A percentile compares a stretch with the other conserved stretches of the same genome.
Conservation (phyloP, 495 filamentous ascomycete species). For the Xylaria grammica region DNA sequence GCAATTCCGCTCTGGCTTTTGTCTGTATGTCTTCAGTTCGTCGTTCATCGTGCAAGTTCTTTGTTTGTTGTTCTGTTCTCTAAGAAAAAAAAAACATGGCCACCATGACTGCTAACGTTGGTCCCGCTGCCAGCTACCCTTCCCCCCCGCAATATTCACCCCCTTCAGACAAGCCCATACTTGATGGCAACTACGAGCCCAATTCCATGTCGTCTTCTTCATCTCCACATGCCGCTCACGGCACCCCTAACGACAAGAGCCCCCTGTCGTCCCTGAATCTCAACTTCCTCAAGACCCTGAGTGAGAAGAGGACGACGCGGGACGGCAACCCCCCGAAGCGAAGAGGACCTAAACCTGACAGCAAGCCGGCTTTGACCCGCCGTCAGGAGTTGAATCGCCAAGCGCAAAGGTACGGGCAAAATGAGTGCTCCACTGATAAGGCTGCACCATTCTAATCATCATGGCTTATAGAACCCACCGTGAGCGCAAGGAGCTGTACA, state of each 20-base stretch:
- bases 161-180: conserved; percentile 39
- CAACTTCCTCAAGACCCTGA: conserved; percentile 62
- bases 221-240: conserved; percentile 42
- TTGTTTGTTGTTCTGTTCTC: conserved; percentile 13
- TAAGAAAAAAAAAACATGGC: conserved; percentile 30
- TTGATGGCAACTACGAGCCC: conserved; percentile 41
- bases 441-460: conserved; percentile 19
- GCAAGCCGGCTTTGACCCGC: conserved; percentile 91
- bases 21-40: conserved; percentile 12
- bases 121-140: conserved; percentile 42
- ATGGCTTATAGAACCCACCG: conserved; percentile 73
- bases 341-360: conserved; percentile 94
- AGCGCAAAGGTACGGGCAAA: conserved; percentile 79
- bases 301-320: conserved; percentile 68
- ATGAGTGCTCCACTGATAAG: not conserved
- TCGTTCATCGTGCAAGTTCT: conserved; percentile 14
- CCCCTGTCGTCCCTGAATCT: conserved; percentile 60
- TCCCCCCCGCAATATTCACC: conserved; percentile 46
- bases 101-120: conserved; percentile 35
- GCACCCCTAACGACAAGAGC: conserved; percentile 51
- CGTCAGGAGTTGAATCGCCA: conserved; percentile 94
- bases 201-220: conserved; percentile 49
- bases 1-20: not conserved
- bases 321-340: conserved; percentile 89
- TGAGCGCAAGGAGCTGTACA: conserved; percentile 94